Evolutionary conservation across 2,329 filamentous ascomycete species (phyloP), one percentile per base, ranked within the genome.

Genomic region (Neopestalotiopsis sp.): DNA sequence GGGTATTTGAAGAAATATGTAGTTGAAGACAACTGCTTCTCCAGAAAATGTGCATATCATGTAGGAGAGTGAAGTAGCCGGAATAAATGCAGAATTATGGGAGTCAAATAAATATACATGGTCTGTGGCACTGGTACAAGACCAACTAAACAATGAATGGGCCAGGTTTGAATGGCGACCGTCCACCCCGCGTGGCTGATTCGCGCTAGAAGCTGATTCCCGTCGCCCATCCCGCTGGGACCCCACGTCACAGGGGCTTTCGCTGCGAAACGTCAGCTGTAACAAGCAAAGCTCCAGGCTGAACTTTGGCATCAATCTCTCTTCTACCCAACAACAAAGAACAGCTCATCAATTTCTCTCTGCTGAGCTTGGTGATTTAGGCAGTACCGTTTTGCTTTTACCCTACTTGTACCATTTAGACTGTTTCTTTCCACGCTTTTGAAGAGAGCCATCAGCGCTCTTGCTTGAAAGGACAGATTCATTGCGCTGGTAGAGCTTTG

Each of bases 261-360:
- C 30, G 14, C 56, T 64, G 30, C 67, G 67, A 68, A 68, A 68
- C 62, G 62, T 52, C 67, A 68, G 62, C 42, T 68, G 67, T 28
- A 38, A 68, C 67, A 65, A 17, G 52, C 60, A 40, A 20, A 66
- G 63, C 45, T 40, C 45, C 24, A 66, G 30, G 42, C 49, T 20
- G 45, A 57, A 38, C 34, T 34, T 28, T 20, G 9, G 63, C 63
- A 38, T 40, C 45, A 52, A n/a, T 52, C 12, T 4, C 45, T 10
- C 20, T 17, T 24, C 28, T 57, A 40, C 30, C 28, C 63, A 38
- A 34, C 12, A 56, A 58, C 49, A 66, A 66, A 66, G 63, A 66
- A 66, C 45, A 58, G 30, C 49, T 66, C 32, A 58, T 20, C 63
- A n/a, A 52, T 38, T 38, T 38, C 10, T 38, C 34, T 38, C 42